A percentile compares a stretch with the other conserved stretches of the same genome.
These are phyloP conservation scores for Massariosphaeria phaeospora DNA, from an alignment of 495 filamentous ascomycete species.

Conservation along the genomic window DNA sequence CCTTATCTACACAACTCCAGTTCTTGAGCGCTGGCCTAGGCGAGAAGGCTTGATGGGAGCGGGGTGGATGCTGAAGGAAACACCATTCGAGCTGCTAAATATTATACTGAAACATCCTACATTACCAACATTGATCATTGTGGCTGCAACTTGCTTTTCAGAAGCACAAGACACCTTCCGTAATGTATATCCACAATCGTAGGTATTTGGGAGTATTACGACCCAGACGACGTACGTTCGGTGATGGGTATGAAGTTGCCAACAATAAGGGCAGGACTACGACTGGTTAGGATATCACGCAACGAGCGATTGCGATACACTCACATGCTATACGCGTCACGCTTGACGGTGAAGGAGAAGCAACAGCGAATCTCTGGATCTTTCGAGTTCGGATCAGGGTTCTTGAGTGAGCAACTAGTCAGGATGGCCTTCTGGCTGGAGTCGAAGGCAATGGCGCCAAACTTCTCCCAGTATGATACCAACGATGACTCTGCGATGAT, in stretches of 20 bases:
- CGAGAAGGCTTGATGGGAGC: too few relatives aligned
- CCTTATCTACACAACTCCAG: too few relatives aligned
- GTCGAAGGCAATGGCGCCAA: constrained; percentile 97
- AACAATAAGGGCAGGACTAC: constrained; percentile 85
- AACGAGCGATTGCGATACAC: constrained; percentile 39
- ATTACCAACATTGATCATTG: too few relatives aligned
- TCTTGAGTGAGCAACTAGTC: constrained; percentile 88
- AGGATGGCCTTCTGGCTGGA: constrained; percentile 92
- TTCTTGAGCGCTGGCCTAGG: too few relatives aligned
- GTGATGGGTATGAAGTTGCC: constrained; percentile 81
- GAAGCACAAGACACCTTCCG: too few relatives aligned
- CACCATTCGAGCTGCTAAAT: too few relatives aligned
- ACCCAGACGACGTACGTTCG: constrained; percentile 4
- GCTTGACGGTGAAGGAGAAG: constrained; percentile 92
- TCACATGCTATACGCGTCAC: constrained; percentile 95
- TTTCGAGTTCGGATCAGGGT: constrained; percentile 65
- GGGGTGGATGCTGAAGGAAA: too few relatives aligned
- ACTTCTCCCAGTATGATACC: constrained; percentile 98
- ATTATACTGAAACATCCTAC: too few relatives aligned
- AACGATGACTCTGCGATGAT: constrained; percentile 90
- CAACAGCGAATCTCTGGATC: constrained; percentile 82
- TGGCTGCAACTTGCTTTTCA: too few relatives aligned
- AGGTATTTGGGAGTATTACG: too few relatives aligned
- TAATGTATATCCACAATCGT: too few relatives aligned
- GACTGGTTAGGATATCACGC: constrained; percentile 2